Conservation (phyloP, 2,329 filamentous ascomycete species). For the Pestalotiopsis fici region DNA sequence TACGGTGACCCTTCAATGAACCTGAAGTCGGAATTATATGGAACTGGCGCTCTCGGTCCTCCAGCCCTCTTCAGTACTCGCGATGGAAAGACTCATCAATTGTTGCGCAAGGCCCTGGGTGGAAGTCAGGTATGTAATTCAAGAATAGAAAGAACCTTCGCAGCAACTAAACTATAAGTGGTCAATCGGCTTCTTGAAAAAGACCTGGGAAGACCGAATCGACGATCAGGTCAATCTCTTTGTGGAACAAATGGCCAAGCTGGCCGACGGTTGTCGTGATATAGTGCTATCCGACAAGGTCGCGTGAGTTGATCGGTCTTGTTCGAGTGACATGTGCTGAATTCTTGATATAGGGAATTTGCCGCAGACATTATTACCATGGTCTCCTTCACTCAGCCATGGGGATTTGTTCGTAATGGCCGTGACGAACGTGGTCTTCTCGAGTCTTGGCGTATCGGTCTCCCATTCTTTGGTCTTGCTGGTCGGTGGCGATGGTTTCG, state of each 20-base stretch:
- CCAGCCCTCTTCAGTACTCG: constrained; percentile 29
- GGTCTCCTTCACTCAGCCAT: constrained; percentile 35
- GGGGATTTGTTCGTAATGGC: constrained; percentile 37
- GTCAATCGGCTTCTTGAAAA: constrained; percentile 38
- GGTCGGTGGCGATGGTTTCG: constrained; percentile 34
- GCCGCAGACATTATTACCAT: constrained; percentile 41
- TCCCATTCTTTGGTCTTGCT: constrained; percentile 38
- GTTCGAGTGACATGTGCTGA: not conserved
- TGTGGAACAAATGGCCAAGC: constrained; percentile 28
- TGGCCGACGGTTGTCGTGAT: constrained; percentile 19
- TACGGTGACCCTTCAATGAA: constrained; percentile 38
- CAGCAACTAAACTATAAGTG: constrained; percentile 18
- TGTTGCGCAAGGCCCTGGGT: constrained; percentile 34
- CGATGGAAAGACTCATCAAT: constrained; percentile 33
- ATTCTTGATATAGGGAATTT: constrained; percentile 26
- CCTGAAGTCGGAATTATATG: constrained; percentile 33
- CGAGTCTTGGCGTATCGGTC: constrained; percentile 33
- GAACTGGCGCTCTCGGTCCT: constrained; percentile 34
- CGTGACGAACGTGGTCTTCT: constrained; percentile 37
- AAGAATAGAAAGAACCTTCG: too few relatives aligned
- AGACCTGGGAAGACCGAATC: constrained; percentile 34
- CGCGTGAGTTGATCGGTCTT: constrained; percentile 17
- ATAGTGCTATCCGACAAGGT: constrained; percentile 35
- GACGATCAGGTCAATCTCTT: constrained; percentile 35
- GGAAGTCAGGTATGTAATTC: constrained; percentile 13